A percentile compares a stretch with the other conserved stretches of the same genome.
phyloP scores from a whole-genome alignment of 2,329 filamentous ascomycete genomes.

The Neonectria hederae region DNA sequence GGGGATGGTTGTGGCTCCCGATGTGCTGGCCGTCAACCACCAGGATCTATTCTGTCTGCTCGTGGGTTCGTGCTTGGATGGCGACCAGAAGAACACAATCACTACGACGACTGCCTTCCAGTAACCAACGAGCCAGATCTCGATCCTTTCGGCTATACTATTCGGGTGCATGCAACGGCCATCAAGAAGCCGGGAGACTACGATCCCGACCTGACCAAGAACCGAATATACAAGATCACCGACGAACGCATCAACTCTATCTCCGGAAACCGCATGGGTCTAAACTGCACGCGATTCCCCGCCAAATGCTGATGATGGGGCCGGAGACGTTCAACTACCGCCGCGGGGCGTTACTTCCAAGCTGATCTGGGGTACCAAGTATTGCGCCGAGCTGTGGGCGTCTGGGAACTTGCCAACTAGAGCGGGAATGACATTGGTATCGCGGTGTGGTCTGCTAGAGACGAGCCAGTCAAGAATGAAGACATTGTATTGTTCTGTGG shows the following conservation, averaged over 20 bases:
- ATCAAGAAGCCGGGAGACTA: conserved; percentile 54
- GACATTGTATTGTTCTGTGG: conserved; percentile 89
- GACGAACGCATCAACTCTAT: conserved; percentile 54
- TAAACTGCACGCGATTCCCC: conserved; percentile 54
- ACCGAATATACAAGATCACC: conserved; percentile 57
- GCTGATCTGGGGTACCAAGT: conserved; percentile 57
- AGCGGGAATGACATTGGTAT: conserved; percentile 52
- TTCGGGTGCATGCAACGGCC: conserved; percentile 51
- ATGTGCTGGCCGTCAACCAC: conserved; percentile 69
- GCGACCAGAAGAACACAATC: conserved; percentile 56
- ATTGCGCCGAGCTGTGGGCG: conserved; percentile 60
- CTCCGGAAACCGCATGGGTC: conserved; percentile 46
- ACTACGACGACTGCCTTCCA: conserved; percentile 25
- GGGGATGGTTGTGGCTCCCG: conserved; percentile 67
- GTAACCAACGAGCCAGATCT: conserved; percentile 44
- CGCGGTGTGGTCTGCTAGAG: conserved; percentile 13
- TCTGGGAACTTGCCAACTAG: conserved; percentile 63
- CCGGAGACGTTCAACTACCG: conserved; percentile 25
- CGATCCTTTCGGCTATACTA: conserved; percentile 62
- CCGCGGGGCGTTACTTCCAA: conserved; percentile 21
- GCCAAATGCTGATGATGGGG: conserved; percentile 49
- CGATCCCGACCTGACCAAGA: conserved; percentile 57
- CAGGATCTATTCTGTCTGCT: conserved; percentile 71
- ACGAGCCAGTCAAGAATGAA: conserved; percentile 73
- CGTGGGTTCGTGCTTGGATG: conserved; percentile 69